These are phyloP conservation scores for Emericellopsis terricola DNA, from an alignment of 495 filamentous ascomycete genomes.

Conservation along the genomic window DNA sequence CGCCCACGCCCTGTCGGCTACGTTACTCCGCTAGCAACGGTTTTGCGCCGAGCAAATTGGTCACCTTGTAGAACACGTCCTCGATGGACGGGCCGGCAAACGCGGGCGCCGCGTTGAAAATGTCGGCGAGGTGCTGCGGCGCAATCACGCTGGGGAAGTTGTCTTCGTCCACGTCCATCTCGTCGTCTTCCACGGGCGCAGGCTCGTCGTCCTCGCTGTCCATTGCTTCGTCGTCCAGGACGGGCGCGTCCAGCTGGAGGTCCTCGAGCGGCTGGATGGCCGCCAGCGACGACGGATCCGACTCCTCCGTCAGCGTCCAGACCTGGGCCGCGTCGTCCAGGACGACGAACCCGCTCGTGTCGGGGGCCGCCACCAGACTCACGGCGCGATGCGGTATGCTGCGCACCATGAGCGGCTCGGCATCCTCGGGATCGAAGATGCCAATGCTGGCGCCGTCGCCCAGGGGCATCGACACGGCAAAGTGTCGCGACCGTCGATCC, in stretches of 20 bases:
- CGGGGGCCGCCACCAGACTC: slow-evolving; percentile 30
- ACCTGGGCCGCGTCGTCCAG: slow-evolving; percentile 40
- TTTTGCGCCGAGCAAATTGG: slow-evolving; percentile 36
- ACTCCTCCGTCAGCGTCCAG: slow-evolving; percentile 31
- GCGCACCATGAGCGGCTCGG: slow-evolving; percentile 28
- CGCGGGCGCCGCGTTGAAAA: slow-evolving; percentile 58
- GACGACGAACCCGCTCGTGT: slow-evolving; percentile 40
- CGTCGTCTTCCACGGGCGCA: slow-evolving; percentile 10
- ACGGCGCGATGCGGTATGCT: slow-evolving; percentile 30
- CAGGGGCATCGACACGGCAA: slow-evolving; percentile 36
- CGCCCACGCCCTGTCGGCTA: too few species aligned
- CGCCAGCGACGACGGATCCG: slow-evolving; percentile 22
- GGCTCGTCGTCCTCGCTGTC: slow-evolving; percentile 19
- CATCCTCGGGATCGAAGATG: slow-evolving; percentile 32
- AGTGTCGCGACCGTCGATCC: slow-evolving; percentile 33
- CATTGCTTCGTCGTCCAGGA: slow-evolving; percentile 26
- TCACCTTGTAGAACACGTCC: slow-evolving; percentile 62
- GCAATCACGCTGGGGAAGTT: slow-evolving; percentile 34
- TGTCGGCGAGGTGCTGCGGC: slow-evolving; percentile 44
- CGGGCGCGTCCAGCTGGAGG: slow-evolving; percentile 21
- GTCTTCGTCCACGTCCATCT: slow-evolving; percentile 19
- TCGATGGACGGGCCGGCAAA: slow-evolving; percentile 62
- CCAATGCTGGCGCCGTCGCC: slow-evolving; percentile 26
- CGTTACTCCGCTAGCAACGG: slow-evolving; percentile 5
- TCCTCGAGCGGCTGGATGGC: slow-evolving; percentile 30